Percentiles rank a stretch among this genome's conserved stretches.
These are phyloP conservation scores for Colletotrichum aenigma DNA, from an alignment of 2,329 filamentous ascomycete genomes.

Conservation along the genomic window DNA sequence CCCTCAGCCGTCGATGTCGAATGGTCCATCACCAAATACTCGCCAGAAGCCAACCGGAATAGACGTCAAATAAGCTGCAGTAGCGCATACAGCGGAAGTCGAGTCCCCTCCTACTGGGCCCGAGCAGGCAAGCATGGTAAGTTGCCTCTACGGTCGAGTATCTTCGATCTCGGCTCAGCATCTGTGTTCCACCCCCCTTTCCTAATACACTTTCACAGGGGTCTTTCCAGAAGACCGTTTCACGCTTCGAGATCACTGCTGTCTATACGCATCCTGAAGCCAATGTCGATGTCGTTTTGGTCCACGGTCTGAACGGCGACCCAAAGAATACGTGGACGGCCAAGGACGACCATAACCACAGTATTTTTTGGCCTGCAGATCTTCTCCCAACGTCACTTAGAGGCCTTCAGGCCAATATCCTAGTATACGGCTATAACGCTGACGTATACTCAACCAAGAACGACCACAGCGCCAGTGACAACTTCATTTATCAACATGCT, in stretches of 20 bases:
- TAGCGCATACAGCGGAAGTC: neutral
- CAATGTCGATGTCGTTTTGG: conserved; percentile 62
- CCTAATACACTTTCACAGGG: neutral
- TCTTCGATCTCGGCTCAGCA: neutral
- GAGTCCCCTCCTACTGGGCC: conserved; percentile 7
- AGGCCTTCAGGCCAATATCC: conserved; percentile 62
- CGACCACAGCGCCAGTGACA: conserved; percentile 63
- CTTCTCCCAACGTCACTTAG: conserved; percentile 66
- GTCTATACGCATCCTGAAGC: conserved; percentile 65
- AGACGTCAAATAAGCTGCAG: neutral
- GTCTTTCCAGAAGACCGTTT: conserved; percentile 49
- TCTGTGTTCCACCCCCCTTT: neutral
- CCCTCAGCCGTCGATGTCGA: neutral
- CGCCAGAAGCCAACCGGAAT: neutral
- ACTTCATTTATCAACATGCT: conserved; percentile 73
- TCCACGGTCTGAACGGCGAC: conserved; percentile 54
- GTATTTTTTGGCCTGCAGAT: conserved; percentile 71
- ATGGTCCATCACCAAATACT: neutral
- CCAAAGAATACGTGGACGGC: conserved; percentile 66
- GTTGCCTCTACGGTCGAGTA: neutral
- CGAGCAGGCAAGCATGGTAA: conserved; percentile 13
- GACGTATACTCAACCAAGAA: conserved; percentile 57
- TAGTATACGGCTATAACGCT: conserved; percentile 79
- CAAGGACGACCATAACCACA: conserved; percentile 41
- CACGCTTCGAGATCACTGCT: conserved; percentile 62